Evolutionary conservation across 768 basidiomycete species (phyloP).

Genomic region (Paxillus rubicundulus): DNA sequence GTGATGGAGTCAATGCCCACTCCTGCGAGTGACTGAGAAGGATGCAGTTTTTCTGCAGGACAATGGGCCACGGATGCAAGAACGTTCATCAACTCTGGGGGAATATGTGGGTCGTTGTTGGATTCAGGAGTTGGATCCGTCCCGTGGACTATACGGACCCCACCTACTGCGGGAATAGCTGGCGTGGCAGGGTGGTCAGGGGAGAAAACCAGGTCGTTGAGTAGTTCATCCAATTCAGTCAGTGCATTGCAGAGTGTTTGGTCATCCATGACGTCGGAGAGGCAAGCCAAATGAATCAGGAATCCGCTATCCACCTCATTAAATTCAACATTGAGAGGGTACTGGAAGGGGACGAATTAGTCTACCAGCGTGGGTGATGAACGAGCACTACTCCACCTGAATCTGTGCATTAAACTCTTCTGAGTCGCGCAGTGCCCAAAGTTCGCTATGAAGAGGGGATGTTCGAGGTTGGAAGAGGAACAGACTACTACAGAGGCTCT

Average conservation of each 20-base stretch:
- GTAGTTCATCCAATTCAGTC: slow-evolving; percentile 15
- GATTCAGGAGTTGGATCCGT: background rate
- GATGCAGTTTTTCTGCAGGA: slow-evolving; percentile 28
- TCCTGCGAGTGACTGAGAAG: slow-evolving; percentile 36
- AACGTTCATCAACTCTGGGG: slow-evolving; percentile 6
- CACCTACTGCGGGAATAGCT: background rate
- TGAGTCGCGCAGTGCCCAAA: slow-evolving; percentile 24
- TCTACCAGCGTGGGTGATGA: background rate
- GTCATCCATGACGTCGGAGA: slow-evolving; percentile 26
- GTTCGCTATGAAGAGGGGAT: background rate
- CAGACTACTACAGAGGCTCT: slow-evolving; percentile 40
- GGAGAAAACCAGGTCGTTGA: slow-evolving; percentile 19
- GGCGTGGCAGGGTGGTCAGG: slow-evolving; percentile 14
- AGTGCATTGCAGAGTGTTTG: slow-evolving; percentile 18
- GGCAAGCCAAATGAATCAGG: slow-evolving; percentile 36
- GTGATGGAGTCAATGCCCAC: slow-evolving; percentile 52
- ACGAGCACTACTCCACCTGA: slow-evolving; percentile 28
- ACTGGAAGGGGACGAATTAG: slow-evolving; percentile 27
- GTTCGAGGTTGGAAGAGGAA: slow-evolving; percentile 42
- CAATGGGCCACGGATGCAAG: slow-evolving; percentile 24
- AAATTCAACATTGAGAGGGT: slow-evolving; percentile 44
- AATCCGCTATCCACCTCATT: slow-evolving; percentile 32
- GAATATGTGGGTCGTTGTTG: slow-evolving; percentile 1
- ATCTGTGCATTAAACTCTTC: slow-evolving; percentile 15
- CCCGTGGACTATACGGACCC: background rate